Evolutionary conservation across 768 basidiomycete species (phyloP).

Genomic region (Suillus bovinus): DNA sequence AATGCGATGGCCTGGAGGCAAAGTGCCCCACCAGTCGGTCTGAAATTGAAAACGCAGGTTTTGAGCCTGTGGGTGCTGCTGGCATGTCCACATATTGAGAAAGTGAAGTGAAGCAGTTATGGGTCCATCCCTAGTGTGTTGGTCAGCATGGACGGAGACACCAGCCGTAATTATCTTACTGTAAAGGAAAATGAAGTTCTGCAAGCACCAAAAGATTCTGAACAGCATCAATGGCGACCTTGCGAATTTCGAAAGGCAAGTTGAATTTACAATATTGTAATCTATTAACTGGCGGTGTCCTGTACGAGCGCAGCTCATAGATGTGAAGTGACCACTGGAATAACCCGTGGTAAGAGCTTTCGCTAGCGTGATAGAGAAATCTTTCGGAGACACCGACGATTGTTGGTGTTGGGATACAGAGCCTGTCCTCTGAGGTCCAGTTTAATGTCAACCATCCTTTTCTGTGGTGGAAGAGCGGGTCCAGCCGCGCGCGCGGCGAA

Average conservation of each 20-base stretch:
- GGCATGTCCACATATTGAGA: constrained; percentile 55
- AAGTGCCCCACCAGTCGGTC: constrained; percentile 36
- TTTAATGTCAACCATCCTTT: constrained; percentile 35
- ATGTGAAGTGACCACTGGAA: constrained; percentile 35
- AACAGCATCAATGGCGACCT: constrained; percentile 31
- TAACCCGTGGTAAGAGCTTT: constrained; percentile 31
- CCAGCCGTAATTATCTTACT: constrained; percentile 14
- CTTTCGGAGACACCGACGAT: constrained; percentile 34
- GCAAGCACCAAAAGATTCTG: constrained; percentile 33
- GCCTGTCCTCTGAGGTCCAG: constrained; percentile 32
- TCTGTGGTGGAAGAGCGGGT: constrained; percentile 31
- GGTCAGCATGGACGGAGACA: background rate
- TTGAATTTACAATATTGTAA: constrained; percentile 33
- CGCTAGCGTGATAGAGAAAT: constrained; percentile 36
- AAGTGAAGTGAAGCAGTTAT: constrained; percentile 43
- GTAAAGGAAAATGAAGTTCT: constrained; percentile 30
- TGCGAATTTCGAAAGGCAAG: constrained; percentile 35
- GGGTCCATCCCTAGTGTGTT: constrained; percentile 22
- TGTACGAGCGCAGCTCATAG: constrained; percentile 35
- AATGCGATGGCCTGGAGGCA: constrained; percentile 34
- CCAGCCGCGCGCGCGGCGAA: constrained; percentile 25
- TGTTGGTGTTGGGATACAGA: constrained; percentile 32
- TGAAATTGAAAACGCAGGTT: constrained; percentile 29
- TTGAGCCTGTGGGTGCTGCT: constrained; percentile 48
- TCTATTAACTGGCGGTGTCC: constrained; percentile 24